These are phyloP conservation scores for Ogataea pignaliae DNA, from an alignment of 805 yeast species.

Conservation along the genomic window DNA sequence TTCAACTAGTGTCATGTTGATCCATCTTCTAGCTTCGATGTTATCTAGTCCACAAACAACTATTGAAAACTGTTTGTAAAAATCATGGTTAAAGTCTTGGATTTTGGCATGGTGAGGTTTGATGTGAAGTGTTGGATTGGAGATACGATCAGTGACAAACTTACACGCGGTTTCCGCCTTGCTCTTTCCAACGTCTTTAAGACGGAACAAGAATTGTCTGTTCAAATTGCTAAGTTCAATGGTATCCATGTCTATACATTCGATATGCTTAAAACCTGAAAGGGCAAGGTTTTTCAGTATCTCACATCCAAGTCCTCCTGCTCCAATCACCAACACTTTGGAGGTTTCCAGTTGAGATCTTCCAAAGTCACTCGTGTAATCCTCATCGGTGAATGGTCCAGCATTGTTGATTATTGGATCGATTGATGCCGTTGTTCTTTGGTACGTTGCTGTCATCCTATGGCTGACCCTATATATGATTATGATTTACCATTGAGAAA, in stretches of 20 bases:
- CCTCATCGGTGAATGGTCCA: constrained; percentile 31
- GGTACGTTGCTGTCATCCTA: not conserved
- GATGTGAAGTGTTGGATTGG: constrained; percentile 27
- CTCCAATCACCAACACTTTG: constrained; percentile 55
- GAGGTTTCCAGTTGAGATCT: constrained; percentile 14
- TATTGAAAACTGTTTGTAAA: constrained; percentile 62
- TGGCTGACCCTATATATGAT: too few species aligned
- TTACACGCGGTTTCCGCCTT: constrained; percentile 65
- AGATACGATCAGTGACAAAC: constrained; percentile 44
- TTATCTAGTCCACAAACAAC: constrained; percentile 87
- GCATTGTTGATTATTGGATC: constrained; percentile 9
- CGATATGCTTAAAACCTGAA: constrained; percentile 61
- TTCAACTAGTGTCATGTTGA: constrained; percentile 63
- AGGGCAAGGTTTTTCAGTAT: constrained; percentile 66
- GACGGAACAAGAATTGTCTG: constrained; percentile 68
- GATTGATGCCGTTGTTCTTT: constrained; percentile 1
- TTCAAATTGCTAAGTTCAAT: constrained; percentile 74
- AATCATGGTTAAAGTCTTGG: constrained; percentile 57
- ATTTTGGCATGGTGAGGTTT: constrained; percentile 62
- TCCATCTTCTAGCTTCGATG: constrained; percentile 88
- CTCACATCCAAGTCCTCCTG: constrained; percentile 85
- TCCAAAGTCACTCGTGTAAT: constrained; percentile 24
- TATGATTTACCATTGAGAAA: too few species aligned
- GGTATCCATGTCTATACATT: constrained; percentile 79
- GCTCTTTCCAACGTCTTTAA: constrained; percentile 55